These are phyloP conservation scores for Scheffersomyces lignicola DNA, from an alignment of 1,139 yeast genomes.

Conservation along the genomic window DNA sequence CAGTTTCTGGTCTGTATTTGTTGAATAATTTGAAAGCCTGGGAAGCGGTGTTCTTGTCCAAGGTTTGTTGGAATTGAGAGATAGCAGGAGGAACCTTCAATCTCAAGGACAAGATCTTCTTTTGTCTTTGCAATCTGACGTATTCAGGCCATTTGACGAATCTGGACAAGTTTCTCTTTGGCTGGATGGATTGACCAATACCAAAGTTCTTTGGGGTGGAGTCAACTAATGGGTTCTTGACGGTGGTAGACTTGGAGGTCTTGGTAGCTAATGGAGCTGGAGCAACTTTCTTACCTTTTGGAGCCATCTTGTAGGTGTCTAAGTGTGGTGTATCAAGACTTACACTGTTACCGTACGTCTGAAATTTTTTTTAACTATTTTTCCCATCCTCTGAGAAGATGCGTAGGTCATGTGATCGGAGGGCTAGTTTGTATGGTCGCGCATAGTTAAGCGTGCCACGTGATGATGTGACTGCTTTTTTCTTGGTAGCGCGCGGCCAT, in stretches of 20 bases:
- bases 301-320: slow-evolving; percentile 37
- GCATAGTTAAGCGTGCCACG: background rate
- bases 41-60: slow-evolving; percentile 98
- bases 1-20: slow-evolving; percentile 98
- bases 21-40: slow-evolving; percentile 94
- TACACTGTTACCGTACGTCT: background rate
- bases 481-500: too few relatives aligned
- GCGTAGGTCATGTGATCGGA: slow-evolving; percentile 4
- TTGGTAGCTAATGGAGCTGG: slow-evolving; percentile 56
- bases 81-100: slow-evolving; percentile 98
- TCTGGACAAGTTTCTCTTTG: slow-evolving; percentile 93
- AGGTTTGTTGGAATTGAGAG: slow-evolving; percentile 90
- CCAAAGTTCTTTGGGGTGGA: slow-evolving; percentile 93
- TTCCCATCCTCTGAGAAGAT: too few relatives aligned
- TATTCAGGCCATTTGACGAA: slow-evolving; percentile 99
- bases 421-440: background rate
- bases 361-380: too few relatives aligned
- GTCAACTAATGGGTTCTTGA: slow-evolving; percentile 51
- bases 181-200: slow-evolving; percentile 93
- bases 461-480: slow-evolving; percentile 7
- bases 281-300: slow-evolving; percentile 78
- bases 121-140: slow-evolving; percentile 89
- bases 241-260: slow-evolving; percentile 23
- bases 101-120: slow-evolving; percentile 91
- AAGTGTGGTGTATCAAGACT: background rate